A percentile compares a stretch with the other conserved stretches of the same genome.
These are phyloP conservation scores for Chalciporus piperatus DNA, from an alignment of 768 basidiomycete species.

Conservation along the genomic window DNA sequence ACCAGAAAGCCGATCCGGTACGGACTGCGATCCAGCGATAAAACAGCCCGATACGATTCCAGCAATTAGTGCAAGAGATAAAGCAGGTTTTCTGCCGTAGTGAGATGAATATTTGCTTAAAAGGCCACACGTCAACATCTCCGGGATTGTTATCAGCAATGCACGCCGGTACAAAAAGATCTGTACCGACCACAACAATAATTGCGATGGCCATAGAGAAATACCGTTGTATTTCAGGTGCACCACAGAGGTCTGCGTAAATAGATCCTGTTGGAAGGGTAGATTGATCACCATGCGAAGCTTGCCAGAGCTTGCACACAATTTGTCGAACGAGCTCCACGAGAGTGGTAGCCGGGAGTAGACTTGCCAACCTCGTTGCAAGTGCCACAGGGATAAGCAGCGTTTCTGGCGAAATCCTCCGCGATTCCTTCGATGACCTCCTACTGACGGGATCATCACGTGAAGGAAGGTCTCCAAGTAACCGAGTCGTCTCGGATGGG, in stretches of 20 bases:
- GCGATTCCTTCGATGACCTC: not conserved
- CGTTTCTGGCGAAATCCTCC: conserved; percentile 11
- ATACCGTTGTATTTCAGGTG: conserved; percentile 18
- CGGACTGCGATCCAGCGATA: conserved; percentile 16
- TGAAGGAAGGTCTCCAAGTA: conserved; percentile 7
- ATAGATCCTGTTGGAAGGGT: conserved; percentile 5
- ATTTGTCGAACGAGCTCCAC: conserved; percentile 24
- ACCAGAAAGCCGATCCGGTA: conserved; percentile 12
- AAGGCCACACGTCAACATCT: conserved; percentile 20
- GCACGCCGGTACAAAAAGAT: not conserved
- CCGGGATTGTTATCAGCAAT: conserved; percentile 14
- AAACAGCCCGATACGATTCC: conserved; percentile 11
- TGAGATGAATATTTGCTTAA: conserved; percentile 24
- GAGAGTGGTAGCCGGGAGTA: conserved; percentile 26
- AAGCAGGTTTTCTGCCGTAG: conserved; percentile 25
- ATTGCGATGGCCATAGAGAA: conserved; percentile 21
- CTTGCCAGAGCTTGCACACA: conserved; percentile 27
- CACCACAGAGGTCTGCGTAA: conserved; percentile 17
- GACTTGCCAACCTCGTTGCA: conserved; percentile 17
- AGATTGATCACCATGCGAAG: conserved; percentile 4
- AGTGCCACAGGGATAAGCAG: conserved; percentile 29
- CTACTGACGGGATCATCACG: not conserved
- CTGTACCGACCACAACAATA: conserved; percentile 6
- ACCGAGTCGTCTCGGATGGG: conserved; percentile 6
- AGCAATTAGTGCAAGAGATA: conserved; percentile 10